phyloP scores from a whole-genome alignment of 768 basidiomycete species.

The Amylocystis lapponica region DNA sequence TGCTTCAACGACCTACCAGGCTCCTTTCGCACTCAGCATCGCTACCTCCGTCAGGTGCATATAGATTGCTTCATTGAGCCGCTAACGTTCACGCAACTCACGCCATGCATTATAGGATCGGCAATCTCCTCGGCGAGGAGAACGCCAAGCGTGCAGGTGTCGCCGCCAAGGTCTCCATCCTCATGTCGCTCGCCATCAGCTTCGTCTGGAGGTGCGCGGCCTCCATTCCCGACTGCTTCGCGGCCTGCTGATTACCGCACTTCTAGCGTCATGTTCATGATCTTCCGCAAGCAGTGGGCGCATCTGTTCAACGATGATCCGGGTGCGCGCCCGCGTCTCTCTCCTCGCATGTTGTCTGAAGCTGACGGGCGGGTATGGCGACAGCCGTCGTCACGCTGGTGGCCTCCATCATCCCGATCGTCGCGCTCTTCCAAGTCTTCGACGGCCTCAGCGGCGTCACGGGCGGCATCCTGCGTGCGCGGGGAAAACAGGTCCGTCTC shows the following conservation, averaged over 20 bases:
- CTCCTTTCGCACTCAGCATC: slow-evolving; percentile 76
- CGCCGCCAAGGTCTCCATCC: slow-evolving; percentile 56
- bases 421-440: slow-evolving; percentile 80
- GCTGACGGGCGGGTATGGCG: not conserved
- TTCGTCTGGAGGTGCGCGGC: slow-evolving; percentile 52
- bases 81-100: not conserved
- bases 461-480: slow-evolving; percentile 75
- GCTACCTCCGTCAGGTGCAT: slow-evolving; percentile 88
- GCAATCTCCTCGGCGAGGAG: slow-evolving; percentile 82
- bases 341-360: not conserved
- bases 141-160: slow-evolving; percentile 69
- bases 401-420: slow-evolving; percentile 49
- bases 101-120: slow-evolving; percentile 47
- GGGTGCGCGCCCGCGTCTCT: slow-evolving; percentile 10
- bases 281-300: slow-evolving; percentile 46
- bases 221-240: not conserved
- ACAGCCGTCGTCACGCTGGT: slow-evolving; percentile 40
- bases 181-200: slow-evolving; percentile 62
- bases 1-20: slow-evolving; percentile 72
- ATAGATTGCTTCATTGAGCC: no score
- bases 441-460: slow-evolving; percentile 69
- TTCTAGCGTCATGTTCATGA: slow-evolving; percentile 35
- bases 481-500: slow-evolving; percentile 61
- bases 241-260: not conserved
- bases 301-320: slow-evolving; percentile 56